Base-by-base conservation (phyloP, 1,284 basidiomycete species). In the Puccinia polysora region DNA sequence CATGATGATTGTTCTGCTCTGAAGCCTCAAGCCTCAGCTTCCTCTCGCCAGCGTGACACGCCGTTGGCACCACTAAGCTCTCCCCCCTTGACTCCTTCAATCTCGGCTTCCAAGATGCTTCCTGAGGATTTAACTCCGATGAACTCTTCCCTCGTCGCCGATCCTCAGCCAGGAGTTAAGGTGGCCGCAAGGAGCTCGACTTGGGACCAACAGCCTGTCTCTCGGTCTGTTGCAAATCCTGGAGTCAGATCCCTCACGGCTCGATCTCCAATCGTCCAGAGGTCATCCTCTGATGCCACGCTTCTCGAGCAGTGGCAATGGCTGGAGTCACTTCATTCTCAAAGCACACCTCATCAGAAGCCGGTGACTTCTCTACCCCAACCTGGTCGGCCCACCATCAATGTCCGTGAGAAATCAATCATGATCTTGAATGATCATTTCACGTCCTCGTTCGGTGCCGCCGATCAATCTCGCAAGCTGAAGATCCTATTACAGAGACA, bases 271-370 rank as follows among this genome's bases (percentile, higher is more conserved):
- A 36, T 56, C 47, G 55, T 69, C 40, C 47, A 58, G 23, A 30
- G 67, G 43, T 69, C 55, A 3, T 69, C 67, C 15, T 69, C 55
- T n/a, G 67, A 69, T 28, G n/a, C 49, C 18, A 59, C 12, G 28
- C 38, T 58, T 30, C 47, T 69, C 1, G 45, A 69, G 28, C 53
- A 69, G 20, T 69, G 67, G 67, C 67, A 69, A 47, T 69, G 67
- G 67, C 55, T 69, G 15, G 67, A 69, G 49, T 40, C 67, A 12
- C 62, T 47, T 32, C 53, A 60, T 36, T 32, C 53, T 32, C 7
- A 25, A 5, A 36, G 18, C 62, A 30, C 43, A 28, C 30, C 43
- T 30, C 34, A 64, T 25, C 43, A 64, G 50, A 49, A 64, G 8
- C 34, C 20, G 10, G 43, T 45, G 7, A 64, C 25, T n/a, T 30